phyloP scores from a whole-genome alignment of 2,329 filamentous ascomycete species.

The Falciphora oryzae region DNA sequence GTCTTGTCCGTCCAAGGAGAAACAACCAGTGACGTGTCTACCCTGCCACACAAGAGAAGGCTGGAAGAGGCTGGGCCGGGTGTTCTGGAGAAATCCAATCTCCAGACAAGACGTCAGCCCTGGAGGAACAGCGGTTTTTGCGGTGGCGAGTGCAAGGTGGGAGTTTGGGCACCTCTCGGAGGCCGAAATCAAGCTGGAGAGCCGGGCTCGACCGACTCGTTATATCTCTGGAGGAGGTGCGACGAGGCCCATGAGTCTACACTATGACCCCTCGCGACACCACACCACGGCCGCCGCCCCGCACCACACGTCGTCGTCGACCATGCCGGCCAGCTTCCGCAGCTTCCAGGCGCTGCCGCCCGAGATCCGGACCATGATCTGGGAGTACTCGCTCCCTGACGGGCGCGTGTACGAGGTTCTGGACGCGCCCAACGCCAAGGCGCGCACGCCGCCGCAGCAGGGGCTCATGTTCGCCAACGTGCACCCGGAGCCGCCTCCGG shows the following conservation, averaged over 20 bases:
- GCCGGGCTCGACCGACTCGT: constrained; percentile 4
- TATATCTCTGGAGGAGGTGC: constrained; percentile 12
- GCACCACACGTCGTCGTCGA: constrained; percentile 12
- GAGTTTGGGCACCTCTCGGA: constrained; percentile 11
- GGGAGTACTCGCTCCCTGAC: constrained; percentile 39
- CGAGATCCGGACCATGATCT: constrained; percentile 41
- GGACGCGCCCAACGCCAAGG: constrained; percentile 36
- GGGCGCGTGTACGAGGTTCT: constrained; percentile 40
- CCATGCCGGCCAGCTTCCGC: constrained; percentile 20
- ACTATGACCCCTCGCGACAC: constrained; percentile 18
- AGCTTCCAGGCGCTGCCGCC: constrained; percentile 31
- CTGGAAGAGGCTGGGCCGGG: constrained; percentile 20
- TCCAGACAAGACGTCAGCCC: not conserved
- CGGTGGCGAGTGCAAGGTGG: not conserved
- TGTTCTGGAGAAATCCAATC: constrained; percentile 14
- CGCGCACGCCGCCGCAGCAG: constrained; percentile 32
- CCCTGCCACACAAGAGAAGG: constrained; percentile 13
- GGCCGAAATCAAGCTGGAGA: constrained; percentile 2
- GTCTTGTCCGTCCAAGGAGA: not conserved
- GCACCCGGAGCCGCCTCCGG: constrained; percentile 38
- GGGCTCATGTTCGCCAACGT: constrained; percentile 42
- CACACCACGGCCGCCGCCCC: constrained; percentile 5
- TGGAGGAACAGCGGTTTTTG: not conserved
- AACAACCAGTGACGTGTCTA: not conserved
- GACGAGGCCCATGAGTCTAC: constrained; percentile 15